Conservation (phyloP, 768 basidiomycete species). For the Mycena pura region DNA sequence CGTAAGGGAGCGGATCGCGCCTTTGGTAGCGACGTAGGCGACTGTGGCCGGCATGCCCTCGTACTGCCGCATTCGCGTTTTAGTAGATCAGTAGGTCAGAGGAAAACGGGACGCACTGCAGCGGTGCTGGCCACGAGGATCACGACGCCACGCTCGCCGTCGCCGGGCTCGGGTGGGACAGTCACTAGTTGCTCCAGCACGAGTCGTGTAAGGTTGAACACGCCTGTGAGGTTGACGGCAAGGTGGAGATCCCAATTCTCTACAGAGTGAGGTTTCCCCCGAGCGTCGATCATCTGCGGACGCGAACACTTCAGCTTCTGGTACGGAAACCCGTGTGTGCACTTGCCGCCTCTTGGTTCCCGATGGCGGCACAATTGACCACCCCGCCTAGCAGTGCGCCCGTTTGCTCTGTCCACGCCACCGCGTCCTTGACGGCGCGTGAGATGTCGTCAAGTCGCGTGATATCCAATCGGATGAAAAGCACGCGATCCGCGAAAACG, state of each 20-base stretch:
- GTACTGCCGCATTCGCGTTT: slow-evolving; percentile 29
- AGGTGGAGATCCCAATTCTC: slow-evolving; percentile 44
- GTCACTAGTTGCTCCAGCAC: slow-evolving; percentile 41
- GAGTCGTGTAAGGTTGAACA: slow-evolving; percentile 47
- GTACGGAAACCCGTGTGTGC: no score
- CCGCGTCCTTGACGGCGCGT: slow-evolving; percentile 35
- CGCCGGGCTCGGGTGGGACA: slow-evolving; percentile 32
- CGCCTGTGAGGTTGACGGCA: slow-evolving; percentile 45
- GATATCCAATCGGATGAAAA: slow-evolving; percentile 37
- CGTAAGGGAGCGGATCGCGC: slow-evolving; percentile 44
- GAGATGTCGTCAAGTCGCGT: slow-evolving; percentile 35
- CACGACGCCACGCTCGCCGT: slow-evolving; percentile 47
- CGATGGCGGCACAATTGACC: slow-evolving; percentile 47
- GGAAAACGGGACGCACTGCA: slow-evolving; percentile 30
- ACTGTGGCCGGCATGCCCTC: slow-evolving; percentile 48
- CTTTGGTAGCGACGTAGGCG: slow-evolving; percentile 48
- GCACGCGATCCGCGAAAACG: slow-evolving; percentile 8
- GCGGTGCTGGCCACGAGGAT: slow-evolving; percentile 44
- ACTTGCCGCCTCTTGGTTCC: slow-evolving; percentile 30
- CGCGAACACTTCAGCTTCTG: no score
- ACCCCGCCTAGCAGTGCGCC: slow-evolving; percentile 43
- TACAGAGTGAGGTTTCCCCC: slow-evolving; percentile 39
- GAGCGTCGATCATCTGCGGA: slow-evolving; percentile 36
- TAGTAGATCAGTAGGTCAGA: background rate
- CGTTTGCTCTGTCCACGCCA: slow-evolving; percentile 34